A percentile compares a stretch with the other conserved stretches of the same genome.
These are phyloP conservation scores for Diplosphaera chodatii DNA, from an alignment of 139 green algal species.

Conservation along the genomic window DNA sequence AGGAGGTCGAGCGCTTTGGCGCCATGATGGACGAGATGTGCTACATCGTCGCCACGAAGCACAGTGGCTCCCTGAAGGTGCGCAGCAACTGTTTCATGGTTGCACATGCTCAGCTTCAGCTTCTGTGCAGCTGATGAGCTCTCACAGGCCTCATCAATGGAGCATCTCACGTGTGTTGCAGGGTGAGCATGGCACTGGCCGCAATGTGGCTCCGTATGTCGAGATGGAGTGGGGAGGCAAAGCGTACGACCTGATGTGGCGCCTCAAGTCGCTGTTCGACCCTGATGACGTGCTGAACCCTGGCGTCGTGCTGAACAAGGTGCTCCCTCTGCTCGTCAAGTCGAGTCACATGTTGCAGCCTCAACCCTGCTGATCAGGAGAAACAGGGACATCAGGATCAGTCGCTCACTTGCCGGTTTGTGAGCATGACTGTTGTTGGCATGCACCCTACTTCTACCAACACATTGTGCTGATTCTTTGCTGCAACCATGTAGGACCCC, in stretches of 20 bases:
- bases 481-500: conserved; percentile 49
- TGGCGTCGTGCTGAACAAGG: conserved; percentile 69
- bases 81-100: not conserved
- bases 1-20: conserved; percentile 89
- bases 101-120: not conserved
- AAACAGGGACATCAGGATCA: no score
- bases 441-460: no score
- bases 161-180: no score
- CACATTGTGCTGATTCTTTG: no score
- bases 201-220: conserved; percentile 94
- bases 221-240: conserved; percentile 93
- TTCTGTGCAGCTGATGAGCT: no score
- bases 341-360: not conserved
- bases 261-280: conserved; percentile 96
- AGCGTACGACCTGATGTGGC: conserved; percentile 95
- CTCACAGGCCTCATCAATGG: no score
- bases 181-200: conserved; percentile 87
- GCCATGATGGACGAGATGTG: conserved; percentile 97
- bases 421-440: no score
- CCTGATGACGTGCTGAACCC: conserved; percentile 89
- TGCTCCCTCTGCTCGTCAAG: not conserved
- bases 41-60: conserved; percentile 93
- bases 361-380: no score
- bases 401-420: no score
- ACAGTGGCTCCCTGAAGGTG: conserved; percentile 88